These are phyloP conservation scores for Globisporangium megalacanthum DNA, from an alignment of 352 stramenopile species.

Conservation along the genomic window DNA sequence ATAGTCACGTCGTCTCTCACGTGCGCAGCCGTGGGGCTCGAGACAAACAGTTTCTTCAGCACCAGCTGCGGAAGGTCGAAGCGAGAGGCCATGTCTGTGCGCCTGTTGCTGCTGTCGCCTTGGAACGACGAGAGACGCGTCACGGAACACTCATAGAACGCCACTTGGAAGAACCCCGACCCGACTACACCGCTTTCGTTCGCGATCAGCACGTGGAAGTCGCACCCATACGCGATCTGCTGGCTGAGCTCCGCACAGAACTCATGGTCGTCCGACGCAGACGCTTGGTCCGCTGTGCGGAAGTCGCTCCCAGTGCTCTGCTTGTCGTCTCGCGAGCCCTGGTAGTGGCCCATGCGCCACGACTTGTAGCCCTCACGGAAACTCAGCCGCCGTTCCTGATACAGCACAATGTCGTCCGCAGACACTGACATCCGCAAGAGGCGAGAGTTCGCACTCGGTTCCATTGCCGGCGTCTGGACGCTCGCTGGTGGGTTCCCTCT, in stretches of 20 bases:
- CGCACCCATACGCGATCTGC: slow-evolving; percentile 43
- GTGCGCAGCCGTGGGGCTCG: slow-evolving; percentile 11
- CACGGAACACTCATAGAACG: slow-evolving; percentile 83
- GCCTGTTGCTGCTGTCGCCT: slow-evolving; percentile 23
- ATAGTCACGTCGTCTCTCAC: slow-evolving; percentile 11
- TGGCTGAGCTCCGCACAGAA: slow-evolving; percentile 73
- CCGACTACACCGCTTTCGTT: slow-evolving; percentile 35
- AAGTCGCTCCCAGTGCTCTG: slow-evolving; percentile 39
- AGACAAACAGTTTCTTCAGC: slow-evolving; percentile 52
- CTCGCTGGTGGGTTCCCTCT: slow-evolving; percentile 2
- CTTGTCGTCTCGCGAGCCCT: slow-evolving; percentile 71
- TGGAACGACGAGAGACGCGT: slow-evolving; percentile 42
- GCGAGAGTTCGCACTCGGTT: slow-evolving; percentile 27
- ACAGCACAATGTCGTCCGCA: slow-evolving; percentile 80
- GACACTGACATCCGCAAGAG: slow-evolving; percentile 60
- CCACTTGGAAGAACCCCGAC: slow-evolving; percentile 82
- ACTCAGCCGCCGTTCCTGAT: slow-evolving; percentile 68
- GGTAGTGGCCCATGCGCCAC: slow-evolving; percentile 76
- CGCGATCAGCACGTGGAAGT: slow-evolving; percentile 80
- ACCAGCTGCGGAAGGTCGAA: slow-evolving; percentile 40
- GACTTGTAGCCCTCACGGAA: slow-evolving; percentile 85
- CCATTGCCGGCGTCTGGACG: slow-evolving; percentile 2
- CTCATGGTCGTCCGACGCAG: slow-evolving; percentile 65
- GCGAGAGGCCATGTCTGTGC: slow-evolving; percentile 15
- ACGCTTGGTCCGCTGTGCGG: slow-evolving; percentile 38